Percentiles rank a stretch among this genome's conserved stretches.
These are phyloP conservation scores for Terana coerulea DNA, from an alignment of 768 basidiomycete genomes.

Conservation along the genomic window DNA sequence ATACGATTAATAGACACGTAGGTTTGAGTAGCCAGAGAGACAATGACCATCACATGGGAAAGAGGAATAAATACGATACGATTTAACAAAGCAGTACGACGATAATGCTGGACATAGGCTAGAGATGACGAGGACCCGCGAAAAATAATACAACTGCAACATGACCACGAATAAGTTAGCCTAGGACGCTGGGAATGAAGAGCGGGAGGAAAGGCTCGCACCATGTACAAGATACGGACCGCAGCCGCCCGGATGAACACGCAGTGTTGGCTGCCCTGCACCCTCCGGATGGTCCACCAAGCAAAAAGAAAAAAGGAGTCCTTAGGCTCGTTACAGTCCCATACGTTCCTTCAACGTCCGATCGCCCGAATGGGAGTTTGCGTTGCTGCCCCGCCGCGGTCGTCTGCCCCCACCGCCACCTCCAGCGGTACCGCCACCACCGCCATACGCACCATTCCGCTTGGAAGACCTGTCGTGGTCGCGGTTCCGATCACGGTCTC, in stretches of 20 bases:
- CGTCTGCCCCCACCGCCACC: constrained; percentile 32
- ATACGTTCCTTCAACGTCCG: constrained; percentile 85
- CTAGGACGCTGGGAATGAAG: constrained; percentile 13
- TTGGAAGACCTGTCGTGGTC: constrained; percentile 31
- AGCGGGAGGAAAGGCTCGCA: constrained; percentile 18
- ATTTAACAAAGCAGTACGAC: constrained; percentile 27
- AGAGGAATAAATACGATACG: constrained; percentile 24
- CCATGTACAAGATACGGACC: constrained; percentile 25
- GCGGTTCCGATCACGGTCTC: constrained; percentile 33
- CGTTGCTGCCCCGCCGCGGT: constrained; percentile 31
- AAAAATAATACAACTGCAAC: constrained; percentile 27
- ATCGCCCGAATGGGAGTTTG: constrained; percentile 39
- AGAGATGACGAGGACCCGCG: constrained; percentile 1
- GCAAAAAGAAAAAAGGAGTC: constrained; percentile 11
- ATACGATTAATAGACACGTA: too few species aligned
- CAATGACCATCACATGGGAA: background rate
- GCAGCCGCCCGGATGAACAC: constrained; percentile 1
- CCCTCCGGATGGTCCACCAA: constrained; percentile 1
- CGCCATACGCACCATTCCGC: constrained; percentile 41
- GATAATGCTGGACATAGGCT: constrained; percentile 17
- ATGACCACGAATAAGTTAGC: constrained; percentile 3
- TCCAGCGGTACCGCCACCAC: constrained; percentile 30
- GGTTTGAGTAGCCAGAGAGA: background rate
- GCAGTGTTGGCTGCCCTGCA: background rate
- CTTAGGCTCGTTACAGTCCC: constrained; percentile 51